Percentiles rank a stretch among this genome's conserved stretches.
phyloP scores from a whole-genome alignment of 352 stramenopile species.

The Globisporangium iwayamae region DNA sequence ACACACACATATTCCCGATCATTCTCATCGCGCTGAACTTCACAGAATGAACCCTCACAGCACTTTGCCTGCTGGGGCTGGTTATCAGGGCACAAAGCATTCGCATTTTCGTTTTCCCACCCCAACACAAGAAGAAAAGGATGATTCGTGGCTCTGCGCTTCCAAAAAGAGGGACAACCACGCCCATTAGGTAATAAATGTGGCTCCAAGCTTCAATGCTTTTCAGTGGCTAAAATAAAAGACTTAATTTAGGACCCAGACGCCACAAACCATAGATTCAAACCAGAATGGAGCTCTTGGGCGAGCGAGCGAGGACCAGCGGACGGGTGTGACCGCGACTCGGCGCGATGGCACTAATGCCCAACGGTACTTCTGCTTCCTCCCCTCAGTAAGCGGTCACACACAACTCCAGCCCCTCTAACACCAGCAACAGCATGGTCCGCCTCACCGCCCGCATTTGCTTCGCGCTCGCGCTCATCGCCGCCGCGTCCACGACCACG shows the following conservation, averaged over 20 bases:
- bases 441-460: constrained; percentile 1
- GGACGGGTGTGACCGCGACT: not conserved
- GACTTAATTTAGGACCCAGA: not conserved
- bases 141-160: not conserved
- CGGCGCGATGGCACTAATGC: not conserved
- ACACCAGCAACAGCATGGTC: not conserved
- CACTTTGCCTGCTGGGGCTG: not conserved
- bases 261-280: not conserved
- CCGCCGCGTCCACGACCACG: not conserved
- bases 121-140: not conserved
- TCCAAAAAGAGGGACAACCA: not conserved
- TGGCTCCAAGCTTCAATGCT: fast-evolving
- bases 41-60: constrained; percentile 1
- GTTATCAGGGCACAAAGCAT: constrained; percentile 1
- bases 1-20: not conserved
- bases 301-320: not conserved
- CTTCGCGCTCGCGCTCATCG: constrained; percentile 8
- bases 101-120: not conserved
- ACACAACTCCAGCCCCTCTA: not conserved
- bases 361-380: constrained; percentile 1
- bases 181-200: constrained; percentile 1
- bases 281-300: constrained; percentile 2
- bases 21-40: constrained; percentile 7
- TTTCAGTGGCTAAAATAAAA: not conserved
- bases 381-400: not conserved